phyloP scores from a whole-genome alignment of 2,329 filamentous ascomycete species.

The Rutstroemia sp. region DNA sequence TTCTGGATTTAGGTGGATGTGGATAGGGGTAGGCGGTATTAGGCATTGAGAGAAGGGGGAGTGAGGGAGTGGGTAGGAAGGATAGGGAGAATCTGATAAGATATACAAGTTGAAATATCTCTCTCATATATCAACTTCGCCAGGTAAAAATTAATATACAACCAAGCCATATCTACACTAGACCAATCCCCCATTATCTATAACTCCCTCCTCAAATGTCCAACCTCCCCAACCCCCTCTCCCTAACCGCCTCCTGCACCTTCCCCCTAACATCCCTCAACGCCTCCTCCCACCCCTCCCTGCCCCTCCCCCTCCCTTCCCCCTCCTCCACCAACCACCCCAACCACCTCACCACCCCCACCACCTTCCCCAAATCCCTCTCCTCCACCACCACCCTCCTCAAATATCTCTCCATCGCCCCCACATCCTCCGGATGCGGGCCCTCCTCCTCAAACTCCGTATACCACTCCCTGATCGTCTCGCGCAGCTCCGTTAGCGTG shows the following conservation, averaged over 20 bases:
- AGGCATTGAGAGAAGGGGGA: no score
- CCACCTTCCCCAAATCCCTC: constrained; percentile 67
- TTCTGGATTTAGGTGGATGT: no score
- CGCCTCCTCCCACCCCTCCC: constrained; percentile 40
- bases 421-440: constrained; percentile 72
- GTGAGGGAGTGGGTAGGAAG: no score
- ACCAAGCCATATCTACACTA: neutral
- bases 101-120: no score
- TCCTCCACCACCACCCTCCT: constrained; percentile 67
- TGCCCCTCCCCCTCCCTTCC: constrained; percentile 29
- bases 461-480: constrained; percentile 72
- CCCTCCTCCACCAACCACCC: constrained; percentile 45
- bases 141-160: no score
- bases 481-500: constrained; percentile 56
- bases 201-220: constrained; percentile 33
- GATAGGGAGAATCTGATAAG: no score
- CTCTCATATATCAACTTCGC: no score
- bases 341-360: constrained; percentile 63
- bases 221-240: constrained; percentile 50
- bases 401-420: constrained; percentile 67
- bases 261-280: constrained; percentile 38
- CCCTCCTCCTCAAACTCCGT: constrained; percentile 62
- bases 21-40: no score
- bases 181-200: neutral
- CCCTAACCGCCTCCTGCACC: constrained; percentile 47